Conservation (phyloP, 164 flowering plant genomes). For the Akebia trifoliata region DNA sequence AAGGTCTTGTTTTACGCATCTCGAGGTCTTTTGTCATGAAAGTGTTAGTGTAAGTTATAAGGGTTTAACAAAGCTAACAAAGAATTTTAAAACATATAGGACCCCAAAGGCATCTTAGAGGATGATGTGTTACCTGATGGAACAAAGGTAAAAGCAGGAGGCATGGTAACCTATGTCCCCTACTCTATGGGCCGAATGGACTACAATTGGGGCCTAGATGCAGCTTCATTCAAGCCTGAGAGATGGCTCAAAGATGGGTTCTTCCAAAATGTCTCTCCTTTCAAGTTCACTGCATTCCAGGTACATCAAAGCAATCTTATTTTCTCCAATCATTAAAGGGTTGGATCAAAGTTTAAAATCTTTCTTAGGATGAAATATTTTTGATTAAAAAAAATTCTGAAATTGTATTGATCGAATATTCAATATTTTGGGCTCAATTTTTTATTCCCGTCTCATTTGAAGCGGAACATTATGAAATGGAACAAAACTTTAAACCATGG, state of each 20-base stretch:
- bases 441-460: no score
- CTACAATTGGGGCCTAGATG: constrained; percentile 90
- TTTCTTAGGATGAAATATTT: no score
- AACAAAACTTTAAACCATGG: no score
- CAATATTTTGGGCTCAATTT: no score
- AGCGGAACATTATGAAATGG: no score
- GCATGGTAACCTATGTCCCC: constrained; percentile 93
- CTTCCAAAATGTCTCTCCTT: constrained; percentile 74
- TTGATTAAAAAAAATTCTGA: no score
- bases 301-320: constrained; percentile 28
- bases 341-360: no score
- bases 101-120: constrained; percentile 75
- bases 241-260: constrained; percentile 86
- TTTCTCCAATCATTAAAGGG: no score
- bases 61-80: background rate
- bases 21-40: no score
- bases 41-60: no score
- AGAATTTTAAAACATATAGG: constrained; percentile 32
- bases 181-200: constrained; percentile 97
- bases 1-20: no score
- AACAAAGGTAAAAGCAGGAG: constrained; percentile 78
- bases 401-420: no score
- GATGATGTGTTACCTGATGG: constrained; percentile 95
- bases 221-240: constrained; percentile 69
- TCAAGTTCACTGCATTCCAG: constrained; percentile 96